Conservation (phyloP, 148 eudicot species). For the Amaranthus palmeri region DNA sequence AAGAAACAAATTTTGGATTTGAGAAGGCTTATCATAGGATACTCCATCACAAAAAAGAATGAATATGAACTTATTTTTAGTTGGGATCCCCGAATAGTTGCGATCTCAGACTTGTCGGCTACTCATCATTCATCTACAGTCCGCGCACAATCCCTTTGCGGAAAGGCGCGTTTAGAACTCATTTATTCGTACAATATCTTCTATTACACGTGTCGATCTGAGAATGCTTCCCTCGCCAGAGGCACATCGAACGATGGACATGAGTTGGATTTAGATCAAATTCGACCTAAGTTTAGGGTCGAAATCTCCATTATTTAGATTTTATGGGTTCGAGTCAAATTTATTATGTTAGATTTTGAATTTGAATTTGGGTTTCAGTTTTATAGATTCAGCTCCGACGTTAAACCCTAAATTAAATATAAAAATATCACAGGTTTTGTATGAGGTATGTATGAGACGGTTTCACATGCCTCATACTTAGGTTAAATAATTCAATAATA, state of each 20-base stretch:
- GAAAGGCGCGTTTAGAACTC: conserved; percentile 25
- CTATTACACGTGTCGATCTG: conserved; percentile 17
- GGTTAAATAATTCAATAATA: no score
- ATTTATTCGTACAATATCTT: neutral
- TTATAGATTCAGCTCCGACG: no score
- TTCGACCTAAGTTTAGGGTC: neutral
- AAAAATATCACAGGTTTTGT: no score
- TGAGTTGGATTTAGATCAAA: no score
- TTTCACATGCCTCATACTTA: no score
- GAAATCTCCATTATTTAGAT: neutral
- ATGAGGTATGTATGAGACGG: no score
- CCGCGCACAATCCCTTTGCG: conserved; percentile 12
- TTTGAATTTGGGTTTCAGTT: no score
- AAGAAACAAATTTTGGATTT: neutral
- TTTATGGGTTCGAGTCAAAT: no score
- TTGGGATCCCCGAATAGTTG: neutral
- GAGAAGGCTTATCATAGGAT: conserved; percentile 19
- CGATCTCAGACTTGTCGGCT: conserved; percentile 1
- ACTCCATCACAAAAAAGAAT: neutral
- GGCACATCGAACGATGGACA: no score
- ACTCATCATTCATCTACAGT: conserved; percentile 2
- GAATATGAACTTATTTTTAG: neutral
- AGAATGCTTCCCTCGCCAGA: neutral
- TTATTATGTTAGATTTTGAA: no score
- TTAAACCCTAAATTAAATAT: no score